Evolutionary conservation across 1,284 basidiomycete genomes (phyloP).

Genomic region (Moesziomyces aphidis): DNA sequence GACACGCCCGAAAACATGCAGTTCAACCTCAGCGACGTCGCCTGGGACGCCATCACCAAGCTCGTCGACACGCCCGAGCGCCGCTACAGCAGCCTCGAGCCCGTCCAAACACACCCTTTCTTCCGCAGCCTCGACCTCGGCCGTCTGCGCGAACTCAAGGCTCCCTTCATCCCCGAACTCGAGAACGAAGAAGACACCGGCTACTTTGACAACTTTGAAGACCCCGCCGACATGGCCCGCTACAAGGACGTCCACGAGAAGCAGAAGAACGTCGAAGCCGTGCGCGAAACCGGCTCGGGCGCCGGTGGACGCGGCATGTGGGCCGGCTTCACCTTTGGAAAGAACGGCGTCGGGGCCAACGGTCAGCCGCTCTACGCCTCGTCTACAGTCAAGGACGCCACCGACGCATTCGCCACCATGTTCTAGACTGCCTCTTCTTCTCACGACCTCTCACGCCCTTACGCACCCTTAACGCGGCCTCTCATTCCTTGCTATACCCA

Average conservation of each 20-base stretch:
- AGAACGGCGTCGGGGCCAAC: slow-evolving; percentile 58
- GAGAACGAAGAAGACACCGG: slow-evolving; percentile 93
- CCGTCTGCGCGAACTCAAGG: slow-evolving; percentile 79
- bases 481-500: background rate
- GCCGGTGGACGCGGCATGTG: slow-evolving; percentile 82
- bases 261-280: slow-evolving; percentile 88
- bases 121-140: slow-evolving; percentile 83
- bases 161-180: slow-evolving; percentile 94
- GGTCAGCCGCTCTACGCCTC: slow-evolving; percentile 26
- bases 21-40: slow-evolving; percentile 92
- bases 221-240: slow-evolving; percentile 94
- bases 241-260: slow-evolving; percentile 92
- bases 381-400: slow-evolving; percentile 37
- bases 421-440: slow-evolving; percentile 30
- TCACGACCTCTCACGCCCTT: background rate
- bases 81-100: slow-evolving; percentile 80
- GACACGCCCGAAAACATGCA: slow-evolving; percentile 95
- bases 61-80: slow-evolving; percentile 80
- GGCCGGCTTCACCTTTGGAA: slow-evolving; percentile 93
- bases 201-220: slow-evolving; percentile 98
- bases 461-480: background rate
- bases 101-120: slow-evolving; percentile 85
- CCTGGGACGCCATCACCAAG: slow-evolving; percentile 96
- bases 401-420: slow-evolving; percentile 59
- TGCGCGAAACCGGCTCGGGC: slow-evolving; percentile 74